Conservation (phyloP, 768 basidiomycete genomes). For the Suillus luteus region DNA sequence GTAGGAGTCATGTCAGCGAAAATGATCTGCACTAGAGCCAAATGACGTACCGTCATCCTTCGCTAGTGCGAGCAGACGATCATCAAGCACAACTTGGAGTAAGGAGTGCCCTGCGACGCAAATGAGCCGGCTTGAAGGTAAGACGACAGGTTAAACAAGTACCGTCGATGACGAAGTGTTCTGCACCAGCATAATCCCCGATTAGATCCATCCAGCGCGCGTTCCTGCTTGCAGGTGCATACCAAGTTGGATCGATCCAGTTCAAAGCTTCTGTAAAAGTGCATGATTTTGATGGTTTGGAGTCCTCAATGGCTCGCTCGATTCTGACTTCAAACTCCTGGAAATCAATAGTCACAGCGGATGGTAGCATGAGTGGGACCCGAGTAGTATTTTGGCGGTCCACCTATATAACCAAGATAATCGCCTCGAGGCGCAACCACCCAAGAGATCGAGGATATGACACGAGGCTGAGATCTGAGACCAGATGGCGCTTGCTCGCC, state of each 20-base stretch:
- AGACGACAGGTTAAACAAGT: conserved; percentile 5
- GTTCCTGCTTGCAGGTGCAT: conserved; percentile 33
- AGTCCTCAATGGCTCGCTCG: conserved; percentile 3
- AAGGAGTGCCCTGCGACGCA: conserved; percentile 59
- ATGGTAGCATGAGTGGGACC: background rate
- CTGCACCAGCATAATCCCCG: conserved; percentile 69
- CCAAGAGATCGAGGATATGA: background rate
- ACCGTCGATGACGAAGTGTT: conserved; percentile 70
- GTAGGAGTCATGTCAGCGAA: background rate
- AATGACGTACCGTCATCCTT: conserved; percentile 41
- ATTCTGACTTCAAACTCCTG: conserved; percentile 38
- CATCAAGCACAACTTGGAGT: conserved; percentile 57
- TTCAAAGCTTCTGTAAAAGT: conserved; percentile 29
- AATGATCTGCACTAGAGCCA: background rate
- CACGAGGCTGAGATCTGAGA: background rate
- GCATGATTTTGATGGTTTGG: background rate
- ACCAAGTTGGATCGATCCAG: conserved; percentile 43
- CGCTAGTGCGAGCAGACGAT: conserved; percentile 61
- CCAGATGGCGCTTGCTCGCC: background rate
- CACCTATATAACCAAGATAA: background rate
- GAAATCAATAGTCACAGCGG: conserved; percentile 36
- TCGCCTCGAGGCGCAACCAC: background rate
- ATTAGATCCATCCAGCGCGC: conserved; percentile 69
- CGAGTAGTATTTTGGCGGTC: background rate
- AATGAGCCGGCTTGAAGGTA: conserved; percentile 7